These are phyloP conservation scores for Tolypocladium album DNA, from an alignment of 2,329 filamentous ascomycete species.

Conservation along the genomic window DNA sequence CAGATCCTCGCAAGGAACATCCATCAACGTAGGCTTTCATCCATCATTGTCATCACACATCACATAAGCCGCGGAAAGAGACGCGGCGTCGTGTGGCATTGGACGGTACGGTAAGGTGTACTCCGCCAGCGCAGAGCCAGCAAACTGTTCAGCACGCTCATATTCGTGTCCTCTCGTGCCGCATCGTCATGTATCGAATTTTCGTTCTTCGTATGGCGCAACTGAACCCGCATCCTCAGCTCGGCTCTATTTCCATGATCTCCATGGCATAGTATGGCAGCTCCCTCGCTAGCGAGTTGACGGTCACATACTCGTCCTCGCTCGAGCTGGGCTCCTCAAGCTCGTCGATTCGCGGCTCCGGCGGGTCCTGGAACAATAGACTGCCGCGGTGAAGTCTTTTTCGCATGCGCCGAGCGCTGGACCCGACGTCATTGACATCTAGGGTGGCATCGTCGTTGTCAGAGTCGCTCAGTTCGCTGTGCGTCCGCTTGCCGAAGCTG, in stretches of 20 bases:
- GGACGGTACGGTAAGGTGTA: background rate
- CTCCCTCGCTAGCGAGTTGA: constrained; percentile 33
- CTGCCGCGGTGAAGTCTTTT: constrained; percentile 35
- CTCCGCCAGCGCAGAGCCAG: background rate
- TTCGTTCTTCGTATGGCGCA: background rate
- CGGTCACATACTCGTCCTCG: constrained; percentile 30
- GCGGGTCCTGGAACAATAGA: constrained; percentile 38
- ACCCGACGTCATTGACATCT: constrained; percentile 31
- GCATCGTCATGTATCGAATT: constrained; percentile 9
- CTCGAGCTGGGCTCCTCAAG: constrained; percentile 40
- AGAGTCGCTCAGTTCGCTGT: constrained; percentile 42
- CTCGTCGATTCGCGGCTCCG: constrained; percentile 40
- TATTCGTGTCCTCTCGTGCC: constrained; percentile 4
- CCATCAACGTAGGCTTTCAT: background rate
- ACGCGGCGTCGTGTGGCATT: background rate
- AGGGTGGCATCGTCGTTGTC: constrained; percentile 29
- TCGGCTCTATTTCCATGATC: constrained; percentile 37
- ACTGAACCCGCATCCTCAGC: background rate
- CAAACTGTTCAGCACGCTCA: background rate
- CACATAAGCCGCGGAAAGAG: background rate
- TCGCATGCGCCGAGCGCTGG: constrained; percentile 35
- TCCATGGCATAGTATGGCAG: constrained; percentile 39
- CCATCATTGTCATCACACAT: background rate
- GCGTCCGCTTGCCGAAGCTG: constrained; percentile 43
- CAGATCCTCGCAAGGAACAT: background rate